Conservation (phyloP, 2,329 filamentous ascomycete species). For the Trichoderma atroviride region DNA sequence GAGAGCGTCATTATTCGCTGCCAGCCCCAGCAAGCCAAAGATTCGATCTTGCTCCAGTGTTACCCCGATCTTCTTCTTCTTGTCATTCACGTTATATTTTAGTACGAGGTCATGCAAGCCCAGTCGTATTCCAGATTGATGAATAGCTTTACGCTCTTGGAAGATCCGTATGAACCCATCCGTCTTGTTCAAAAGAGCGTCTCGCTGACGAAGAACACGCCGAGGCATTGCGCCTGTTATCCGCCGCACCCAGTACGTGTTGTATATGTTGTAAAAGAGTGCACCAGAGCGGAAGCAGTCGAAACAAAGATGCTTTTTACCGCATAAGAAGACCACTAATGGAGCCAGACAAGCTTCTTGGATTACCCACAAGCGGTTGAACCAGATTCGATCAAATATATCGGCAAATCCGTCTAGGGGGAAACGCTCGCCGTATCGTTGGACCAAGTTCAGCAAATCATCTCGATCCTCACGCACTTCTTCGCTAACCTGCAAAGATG, state of each 20-base stretch:
- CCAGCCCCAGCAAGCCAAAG: conserved; percentile 39
- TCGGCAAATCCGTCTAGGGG: conserved; percentile 36
- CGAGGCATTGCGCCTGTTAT: conserved; percentile 22
- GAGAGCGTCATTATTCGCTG: conserved; percentile 31
- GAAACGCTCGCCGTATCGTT: conserved; percentile 31
- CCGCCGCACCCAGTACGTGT: conserved; percentile 35
- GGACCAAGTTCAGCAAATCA: conserved; percentile 34
- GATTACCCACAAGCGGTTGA: conserved; percentile 41
- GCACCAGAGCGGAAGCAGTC: conserved; percentile 34
- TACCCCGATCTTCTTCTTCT: conserved; percentile 33
- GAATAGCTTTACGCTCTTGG: conserved; percentile 39
- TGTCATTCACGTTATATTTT: conserved; percentile 38
- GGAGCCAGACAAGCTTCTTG: conserved; percentile 39
- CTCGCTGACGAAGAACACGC: conserved; percentile 29
- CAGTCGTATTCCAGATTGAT: conserved; percentile 28
- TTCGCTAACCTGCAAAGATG: conserved; percentile 29
- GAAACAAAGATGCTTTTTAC: conserved; percentile 32
- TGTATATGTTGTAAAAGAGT: conserved; percentile 39
- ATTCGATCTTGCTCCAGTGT: conserved; percentile 38
- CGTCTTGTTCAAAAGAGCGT: conserved; percentile 32
- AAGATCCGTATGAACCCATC: conserved; percentile 34
- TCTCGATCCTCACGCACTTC: conserved; percentile 34
- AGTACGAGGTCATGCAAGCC: conserved; percentile 36
- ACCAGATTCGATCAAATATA: conserved; percentile 37
- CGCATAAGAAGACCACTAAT: conserved; percentile 35